Percentiles rank a stretch among this genome's conserved stretches.
phyloP scores from a whole-genome alignment of 371 early-diverging fungal species.

The Lichtheimia corymbifera region DNA sequence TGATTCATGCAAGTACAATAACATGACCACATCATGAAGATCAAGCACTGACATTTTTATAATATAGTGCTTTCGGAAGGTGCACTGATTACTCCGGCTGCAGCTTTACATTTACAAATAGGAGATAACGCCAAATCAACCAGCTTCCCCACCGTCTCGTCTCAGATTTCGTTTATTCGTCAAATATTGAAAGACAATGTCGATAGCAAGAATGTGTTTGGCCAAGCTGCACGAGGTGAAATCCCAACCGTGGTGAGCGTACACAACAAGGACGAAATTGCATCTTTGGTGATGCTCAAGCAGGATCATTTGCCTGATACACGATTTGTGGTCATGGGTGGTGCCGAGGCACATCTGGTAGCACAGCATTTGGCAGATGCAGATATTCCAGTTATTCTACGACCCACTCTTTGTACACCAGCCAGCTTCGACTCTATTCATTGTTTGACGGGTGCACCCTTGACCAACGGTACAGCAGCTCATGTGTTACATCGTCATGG shows the following conservation, averaged over 20 bases:
- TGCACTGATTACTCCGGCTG: conserved; percentile 38
- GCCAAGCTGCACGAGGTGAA: conserved; percentile 56
- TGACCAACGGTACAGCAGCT: conserved; percentile 58
- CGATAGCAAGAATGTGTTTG: conserved; percentile 26
- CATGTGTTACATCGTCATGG: conserved; percentile 62
- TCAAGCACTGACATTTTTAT: not conserved
- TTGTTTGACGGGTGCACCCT: conserved; percentile 63
- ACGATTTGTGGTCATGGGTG: conserved; percentile 58
- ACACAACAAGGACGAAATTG: conserved; percentile 72
- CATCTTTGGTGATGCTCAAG: conserved; percentile 64
- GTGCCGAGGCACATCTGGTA: conserved; percentile 70
- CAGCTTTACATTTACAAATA: conserved; percentile 64
- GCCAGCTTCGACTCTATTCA: conserved; percentile 61
- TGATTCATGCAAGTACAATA: conserved; percentile 9
- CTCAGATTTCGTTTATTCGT: conserved; percentile 66
- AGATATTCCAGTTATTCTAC: conserved; percentile 64
- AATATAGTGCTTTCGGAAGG: conserved; percentile 24
- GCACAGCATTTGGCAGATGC: conserved; percentile 59
- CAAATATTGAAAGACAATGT: conserved; percentile 33
- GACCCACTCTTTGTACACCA: conserved; percentile 70
- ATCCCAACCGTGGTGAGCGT: conserved; percentile 64
- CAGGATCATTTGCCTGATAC: conserved; percentile 30
- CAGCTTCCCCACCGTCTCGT: conserved; percentile 59
- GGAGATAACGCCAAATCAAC: conserved; percentile 52
- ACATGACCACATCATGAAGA: no score